Evolutionary conservation across 2,329 filamentous ascomycete genomes (phyloP).

Genomic region (Pleoardoris graminearum): DNA sequence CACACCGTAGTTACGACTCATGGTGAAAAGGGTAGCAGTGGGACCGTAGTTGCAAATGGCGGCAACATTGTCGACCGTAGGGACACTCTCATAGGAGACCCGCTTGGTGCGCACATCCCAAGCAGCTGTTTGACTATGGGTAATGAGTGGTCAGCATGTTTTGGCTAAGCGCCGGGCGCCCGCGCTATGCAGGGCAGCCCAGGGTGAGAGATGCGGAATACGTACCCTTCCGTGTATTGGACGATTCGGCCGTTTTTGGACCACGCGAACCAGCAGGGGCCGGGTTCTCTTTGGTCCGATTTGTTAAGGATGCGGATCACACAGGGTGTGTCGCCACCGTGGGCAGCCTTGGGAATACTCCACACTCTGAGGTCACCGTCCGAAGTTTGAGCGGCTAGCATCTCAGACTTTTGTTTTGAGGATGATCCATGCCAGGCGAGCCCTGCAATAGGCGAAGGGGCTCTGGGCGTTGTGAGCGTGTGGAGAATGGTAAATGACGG

Average conservation of each 20-base stretch:
- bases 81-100: slow-evolving; percentile 85
- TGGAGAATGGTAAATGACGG: slow-evolving; percentile 93
- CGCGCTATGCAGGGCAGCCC: slow-evolving; percentile 13
- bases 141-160: slow-evolving; percentile 26
- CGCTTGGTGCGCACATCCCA: slow-evolving; percentile 99
- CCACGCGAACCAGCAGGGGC: slow-evolving; percentile 96
- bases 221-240: slow-evolving; percentile 88
- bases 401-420: slow-evolving; percentile 93
- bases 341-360: slow-evolving; percentile 85
- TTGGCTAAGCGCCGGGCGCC: slow-evolving; percentile 21
- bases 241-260: slow-evolving; percentile 97
- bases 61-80: slow-evolving; percentile 77
- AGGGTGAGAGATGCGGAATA: slow-evolving; percentile 29
- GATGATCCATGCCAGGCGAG: slow-evolving; percentile 96
- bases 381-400: slow-evolving; percentile 89
- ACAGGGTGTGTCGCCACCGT: slow-evolving; percentile 73
- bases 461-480: slow-evolving; percentile 81
- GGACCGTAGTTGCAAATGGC: slow-evolving; percentile 88
- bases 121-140: slow-evolving; percentile 74
- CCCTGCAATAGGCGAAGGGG: slow-evolving; percentile 83
- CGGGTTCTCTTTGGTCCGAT: slow-evolving; percentile 71
- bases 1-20: slow-evolving; percentile 83
- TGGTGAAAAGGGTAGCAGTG: slow-evolving; percentile 87
- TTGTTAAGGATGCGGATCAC: slow-evolving; percentile 86
- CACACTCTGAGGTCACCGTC: slow-evolving; percentile 94